Base-by-base conservation (phyloP, 2,329 filamentous ascomycete genomes). In the Bertia moriformis region DNA sequence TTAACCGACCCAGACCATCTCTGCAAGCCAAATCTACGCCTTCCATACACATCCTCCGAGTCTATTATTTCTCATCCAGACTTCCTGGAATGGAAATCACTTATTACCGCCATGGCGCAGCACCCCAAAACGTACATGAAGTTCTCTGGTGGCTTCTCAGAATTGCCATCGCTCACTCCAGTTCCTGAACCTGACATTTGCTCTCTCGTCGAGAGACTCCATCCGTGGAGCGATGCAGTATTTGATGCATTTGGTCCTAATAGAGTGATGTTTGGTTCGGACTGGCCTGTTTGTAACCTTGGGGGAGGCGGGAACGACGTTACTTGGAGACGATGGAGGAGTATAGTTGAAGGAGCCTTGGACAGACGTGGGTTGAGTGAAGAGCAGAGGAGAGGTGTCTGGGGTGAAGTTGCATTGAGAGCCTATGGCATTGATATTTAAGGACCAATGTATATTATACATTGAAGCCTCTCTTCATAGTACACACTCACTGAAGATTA, bases 401-500 rank as follows among this genome's bases (percentile, higher is more conserved):
- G 32, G 32, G 15, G 32, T 14, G 10, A 35, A 18, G 32, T 35
- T 7, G 32, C 32, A 10, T 7, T 18, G 10, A 35, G 17, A 17
- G 32, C 32, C 7, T 35, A 35, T 35, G 32, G 32, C 7, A 35
- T 35, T 35, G 32, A 12, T 13, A 35, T 35, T 18, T 35, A 18
- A 17, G 10, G 10, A 14, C 10, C 15, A 35, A 35, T 35, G 7
- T 17, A n/a, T n/a, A n/a, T n/a, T n/a, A n/a, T n/a, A n/a, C n/a
- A n/a, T n/a, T n/a, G n/a, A 18, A 18, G 32, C 32, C 10, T 10
- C 32, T 35, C 17, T 14, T 35, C 7, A 10, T 35, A 10, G 17
- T 29, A 29, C n/a, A 29, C 24, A 35, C 17, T 27, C 55, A 78
- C 49, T 79, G 74, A 42, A 82, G 57, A 56, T 83, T 82, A 12